Base-by-base conservation (phyloP, 2,329 filamentous ascomycete genomes). In the Sporothrix brunneoviolacea region DNA sequence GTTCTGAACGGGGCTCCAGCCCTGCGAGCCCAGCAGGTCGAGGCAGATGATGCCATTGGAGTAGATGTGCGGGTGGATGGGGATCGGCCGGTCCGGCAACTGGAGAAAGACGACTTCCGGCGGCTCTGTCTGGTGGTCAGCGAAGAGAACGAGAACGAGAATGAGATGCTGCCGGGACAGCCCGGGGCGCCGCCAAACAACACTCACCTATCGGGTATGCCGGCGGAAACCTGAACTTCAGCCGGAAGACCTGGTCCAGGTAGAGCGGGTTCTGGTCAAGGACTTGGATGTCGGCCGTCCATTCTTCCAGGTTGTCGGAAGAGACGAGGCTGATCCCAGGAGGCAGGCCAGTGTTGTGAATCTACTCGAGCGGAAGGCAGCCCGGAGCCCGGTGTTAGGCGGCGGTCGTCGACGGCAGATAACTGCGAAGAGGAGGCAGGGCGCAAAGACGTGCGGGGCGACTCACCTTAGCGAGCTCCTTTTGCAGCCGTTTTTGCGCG, bases 1-100 rank as follows among this genome's bases (percentile, higher is more conserved):
- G 53, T 91, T 96, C 65, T 98, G 93, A 0, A 98, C 91, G 0
- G 93, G 93, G 42, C 86, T 93, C 93, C 93, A 98, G 51, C 93
- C 93, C 56, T 89, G 84, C 9, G 79, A 75, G 47, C 89, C 89
- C 8, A 98, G 82, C 2, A 98, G 79, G 61, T 98, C 93, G 43
- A 98, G 84, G 63, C 93, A 98, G 64, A 98, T 98, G 67, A 97
- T 95, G 60, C 93, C 93, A 68, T 98, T 98, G 60, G 87, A 93
- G 73, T 98, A 98, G 68, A 98, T 88, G 71, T 98, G 93, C 3
- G 93, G 93, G 63, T 98, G 93, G 66, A 95, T 91, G 1, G 93
- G 93, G 61, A 98, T 91, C 33, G 78, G 76, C 39, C 81, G 78
- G 59, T 78, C 73, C 30, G 80, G 66, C 48, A 79, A 71, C 60